Percentiles rank a stretch among this genome's conserved stretches.
Conservation (phyloP, 495 filamentous ascomycete species). For the Podospora bellae-mahoneyi region DNA sequence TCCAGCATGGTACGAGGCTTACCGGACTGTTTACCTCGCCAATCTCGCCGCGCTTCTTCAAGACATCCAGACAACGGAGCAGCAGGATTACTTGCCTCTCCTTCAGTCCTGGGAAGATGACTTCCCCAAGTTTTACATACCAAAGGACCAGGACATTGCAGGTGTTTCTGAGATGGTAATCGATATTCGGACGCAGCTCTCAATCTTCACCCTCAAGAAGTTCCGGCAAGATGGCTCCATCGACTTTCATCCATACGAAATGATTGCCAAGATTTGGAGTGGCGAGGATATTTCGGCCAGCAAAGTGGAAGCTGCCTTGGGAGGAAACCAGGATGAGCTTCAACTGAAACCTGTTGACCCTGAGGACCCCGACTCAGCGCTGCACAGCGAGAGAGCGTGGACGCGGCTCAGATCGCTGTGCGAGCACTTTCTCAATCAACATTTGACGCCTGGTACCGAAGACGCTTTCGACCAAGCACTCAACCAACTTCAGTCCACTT, state of each 20-base stretch:
- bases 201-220: conserved; percentile 16
- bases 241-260: conserved; percentile 13
- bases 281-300: conserved; percentile 14
- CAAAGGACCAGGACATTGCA: not conserved
- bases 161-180: conserved; percentile 13
- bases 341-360: conserved; percentile 13
- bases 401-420: not conserved
- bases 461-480: not conserved
- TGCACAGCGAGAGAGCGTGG: not conserved
- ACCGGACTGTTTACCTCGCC: conserved; percentile 16
- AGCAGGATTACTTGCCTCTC: conserved; percentile 12
- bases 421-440: not conserved
- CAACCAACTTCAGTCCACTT: not conserved
- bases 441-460: not conserved
- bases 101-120: conserved; percentile 20
- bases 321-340: conserved; percentile 16
- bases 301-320: conserved; percentile 14
- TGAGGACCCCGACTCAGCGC: not conserved
- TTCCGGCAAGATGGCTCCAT: conserved; percentile 3
- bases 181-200: conserved; percentile 27
- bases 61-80: conserved; percentile 5
- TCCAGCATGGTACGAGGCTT: not conserved
- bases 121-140: conserved; percentile 21
- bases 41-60: conserved; percentile 28
- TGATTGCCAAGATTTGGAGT: conserved; percentile 24